Evolutionary conservation across 208 protist species (phyloP).

Genomic region (Crithidia sp.): DNA sequence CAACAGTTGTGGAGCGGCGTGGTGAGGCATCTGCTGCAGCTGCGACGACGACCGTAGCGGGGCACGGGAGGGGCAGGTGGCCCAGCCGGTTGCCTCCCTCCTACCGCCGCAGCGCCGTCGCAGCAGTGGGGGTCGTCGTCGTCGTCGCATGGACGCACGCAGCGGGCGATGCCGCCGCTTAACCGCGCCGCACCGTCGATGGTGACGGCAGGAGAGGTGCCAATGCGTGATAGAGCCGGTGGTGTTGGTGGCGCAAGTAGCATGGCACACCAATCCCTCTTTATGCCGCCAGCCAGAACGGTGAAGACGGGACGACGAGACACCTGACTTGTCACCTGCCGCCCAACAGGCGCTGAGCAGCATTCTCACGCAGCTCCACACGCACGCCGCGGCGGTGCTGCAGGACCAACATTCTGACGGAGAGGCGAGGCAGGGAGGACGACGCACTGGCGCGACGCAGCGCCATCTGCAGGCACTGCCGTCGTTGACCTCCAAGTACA

Average conservation of each 20-base stretch:
- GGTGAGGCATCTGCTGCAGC: neutral
- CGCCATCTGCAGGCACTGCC: too few relatives aligned
- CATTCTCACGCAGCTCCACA: slow-evolving; percentile 13
- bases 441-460: neutral
- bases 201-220: too few relatives aligned
- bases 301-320: neutral
- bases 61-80: neutral
- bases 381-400: neutral
- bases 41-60: neutral
- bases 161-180: too few relatives aligned
- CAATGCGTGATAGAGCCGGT: neutral
- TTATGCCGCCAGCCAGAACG: neutral
- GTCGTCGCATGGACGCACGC: too few relatives aligned
- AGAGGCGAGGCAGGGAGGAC: neutral
- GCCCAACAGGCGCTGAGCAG: slow-evolving; percentile 19
- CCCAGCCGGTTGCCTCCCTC: neutral
- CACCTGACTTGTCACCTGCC: slow-evolving; percentile 13
- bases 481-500: too few relatives aligned
- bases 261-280: neutral
- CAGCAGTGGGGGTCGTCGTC: too few relatives aligned
- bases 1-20: neutral
- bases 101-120: too few relatives aligned
- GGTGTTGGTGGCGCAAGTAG: too few relatives aligned
- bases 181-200: too few relatives aligned
- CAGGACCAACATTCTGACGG: neutral